A percentile compares a stretch with the other conserved stretches of the same genome.
Evolutionary conservation across 202 grass and related monocot genomes (phyloP).

Genomic region (Bolboschoenoplectus hybrid): DNA sequence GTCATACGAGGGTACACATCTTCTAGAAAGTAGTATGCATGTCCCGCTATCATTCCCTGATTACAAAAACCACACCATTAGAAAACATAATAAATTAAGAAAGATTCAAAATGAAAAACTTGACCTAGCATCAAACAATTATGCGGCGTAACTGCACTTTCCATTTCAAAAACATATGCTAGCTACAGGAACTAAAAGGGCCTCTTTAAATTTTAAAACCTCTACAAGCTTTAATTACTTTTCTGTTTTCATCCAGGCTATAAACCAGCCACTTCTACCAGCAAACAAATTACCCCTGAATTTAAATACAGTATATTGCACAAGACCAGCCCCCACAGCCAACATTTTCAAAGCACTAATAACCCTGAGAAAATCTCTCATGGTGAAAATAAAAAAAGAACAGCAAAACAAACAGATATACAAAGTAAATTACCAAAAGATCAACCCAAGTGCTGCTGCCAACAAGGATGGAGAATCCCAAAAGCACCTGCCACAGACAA

Average conservation of each 20-base stretch:
- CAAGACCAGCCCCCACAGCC: background rate
- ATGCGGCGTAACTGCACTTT: background rate
- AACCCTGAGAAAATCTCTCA: background rate
- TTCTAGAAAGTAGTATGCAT: conserved; percentile 94
- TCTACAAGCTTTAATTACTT: background rate
- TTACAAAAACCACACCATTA: conserved; percentile 22
- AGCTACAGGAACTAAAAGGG: background rate
- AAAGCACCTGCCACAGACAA: conserved; percentile 63
- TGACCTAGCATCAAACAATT: background rate
- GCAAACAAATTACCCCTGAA: background rate
- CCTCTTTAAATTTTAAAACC: background rate
- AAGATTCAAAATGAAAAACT: conserved; percentile 7
- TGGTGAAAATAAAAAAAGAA: background rate
- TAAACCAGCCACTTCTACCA: background rate
- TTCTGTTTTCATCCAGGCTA: background rate
- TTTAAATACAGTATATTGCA: background rate
- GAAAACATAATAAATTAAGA: conserved; percentile 24
- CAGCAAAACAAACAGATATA: background rate
- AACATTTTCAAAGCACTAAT: background rate
- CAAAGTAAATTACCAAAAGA: conserved; percentile 74
- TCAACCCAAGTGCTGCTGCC: conserved; percentile 99
- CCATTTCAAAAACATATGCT: background rate
- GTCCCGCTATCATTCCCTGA: conserved; percentile 97
- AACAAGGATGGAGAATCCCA: conserved; percentile 97
- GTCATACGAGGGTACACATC: conserved; percentile 94